A percentile compares a stretch with the other conserved stretches of the same genome.
phyloP scores from a whole-genome alignment of 768 basidiomycete genomes.

The Rhodotorula kratochvilovae region DNA sequence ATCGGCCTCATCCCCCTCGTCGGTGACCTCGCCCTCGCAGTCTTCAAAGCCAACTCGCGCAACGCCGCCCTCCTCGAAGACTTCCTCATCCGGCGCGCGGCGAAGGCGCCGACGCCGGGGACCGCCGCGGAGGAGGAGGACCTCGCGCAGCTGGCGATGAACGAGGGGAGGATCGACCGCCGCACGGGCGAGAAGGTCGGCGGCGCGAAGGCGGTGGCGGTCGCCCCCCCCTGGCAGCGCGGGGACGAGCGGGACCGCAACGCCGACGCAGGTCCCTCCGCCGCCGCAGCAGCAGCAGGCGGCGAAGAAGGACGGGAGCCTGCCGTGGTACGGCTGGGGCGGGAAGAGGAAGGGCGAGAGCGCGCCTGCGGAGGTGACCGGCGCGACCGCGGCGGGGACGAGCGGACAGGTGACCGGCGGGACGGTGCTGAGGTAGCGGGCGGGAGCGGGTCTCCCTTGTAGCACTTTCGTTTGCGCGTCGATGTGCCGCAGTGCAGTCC shows the following conservation, averaged over 20 bases:
- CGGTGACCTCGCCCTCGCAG: conserved; percentile 65
- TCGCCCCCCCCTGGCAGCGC: neutral
- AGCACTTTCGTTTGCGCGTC: too few relatives aligned
- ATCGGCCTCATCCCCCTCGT: conserved; percentile 63
- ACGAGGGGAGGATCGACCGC: conserved; percentile 8
- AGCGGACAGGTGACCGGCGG: too few relatives aligned
- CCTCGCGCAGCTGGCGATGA: conserved; percentile 2
- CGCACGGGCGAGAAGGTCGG: conserved; percentile 21
- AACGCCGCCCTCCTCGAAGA: conserved; percentile 73
- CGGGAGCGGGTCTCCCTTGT: too few relatives aligned
- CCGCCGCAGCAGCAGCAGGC: neutral
- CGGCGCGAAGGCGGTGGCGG: neutral
- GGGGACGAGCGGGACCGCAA: neutral
- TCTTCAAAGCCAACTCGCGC: conserved; percentile 81
- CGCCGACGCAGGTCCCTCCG: neutral
- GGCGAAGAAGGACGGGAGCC: neutral
- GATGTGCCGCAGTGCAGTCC: too few relatives aligned
- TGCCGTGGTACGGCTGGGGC: conserved; percentile 1
- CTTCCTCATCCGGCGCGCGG: conserved; percentile 53
- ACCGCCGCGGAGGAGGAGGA: conserved; percentile 7
- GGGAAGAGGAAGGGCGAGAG: neutral
- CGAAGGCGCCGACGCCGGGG: neutral
- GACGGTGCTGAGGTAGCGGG: neutral
- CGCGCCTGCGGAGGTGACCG: neutral
- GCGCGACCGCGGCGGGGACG: neutral